These are phyloP conservation scores for Chrysochromulina tobinii DNA, from an alignment of 78 protist species.

Conservation along the genomic window DNA sequence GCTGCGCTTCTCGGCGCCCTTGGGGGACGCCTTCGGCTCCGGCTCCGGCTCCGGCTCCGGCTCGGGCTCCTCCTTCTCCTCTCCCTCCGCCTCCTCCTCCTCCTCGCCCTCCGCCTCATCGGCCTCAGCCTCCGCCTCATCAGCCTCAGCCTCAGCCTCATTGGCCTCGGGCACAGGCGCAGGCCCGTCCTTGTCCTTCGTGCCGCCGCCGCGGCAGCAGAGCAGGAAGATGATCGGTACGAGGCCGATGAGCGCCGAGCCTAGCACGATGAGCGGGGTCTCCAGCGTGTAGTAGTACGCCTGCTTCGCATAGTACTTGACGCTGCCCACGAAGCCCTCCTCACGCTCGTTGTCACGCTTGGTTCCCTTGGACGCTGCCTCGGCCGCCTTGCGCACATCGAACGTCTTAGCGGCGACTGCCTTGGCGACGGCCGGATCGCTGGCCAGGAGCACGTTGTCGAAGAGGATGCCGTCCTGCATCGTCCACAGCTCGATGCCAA, in stretches of 20 bases:
- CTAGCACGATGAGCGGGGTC: not conserved
- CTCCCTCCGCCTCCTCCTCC: not conserved
- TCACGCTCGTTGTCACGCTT: not conserved
- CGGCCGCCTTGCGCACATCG: not conserved
- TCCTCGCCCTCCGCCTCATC: not conserved
- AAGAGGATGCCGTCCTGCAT: slow-evolving; percentile 21
- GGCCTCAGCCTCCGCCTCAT: not conserved
- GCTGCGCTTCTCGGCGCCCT: no score
- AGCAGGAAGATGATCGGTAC: not conserved
- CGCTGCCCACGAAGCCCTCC: not conserved
- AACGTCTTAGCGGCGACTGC: not conserved
- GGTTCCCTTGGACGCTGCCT: not conserved
- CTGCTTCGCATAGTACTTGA: not conserved
- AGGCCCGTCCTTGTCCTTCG: not conserved
- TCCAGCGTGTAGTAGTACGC: not conserved
- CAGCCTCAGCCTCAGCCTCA: not conserved
- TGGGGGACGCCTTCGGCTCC: no score
- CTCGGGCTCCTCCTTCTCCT: not conserved
- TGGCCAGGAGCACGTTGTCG: not conserved
- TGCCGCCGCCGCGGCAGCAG: not conserved
- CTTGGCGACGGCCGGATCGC: not conserved
- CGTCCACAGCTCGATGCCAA: slow-evolving; percentile 36
- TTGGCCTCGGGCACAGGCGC: not conserved
- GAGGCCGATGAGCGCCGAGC: not conserved
- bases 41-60: no score